phyloP scores from a whole-genome alignment of 1,284 basidiomycete genomes.

The Cutaneotrichosporon cutaneum region DNA sequence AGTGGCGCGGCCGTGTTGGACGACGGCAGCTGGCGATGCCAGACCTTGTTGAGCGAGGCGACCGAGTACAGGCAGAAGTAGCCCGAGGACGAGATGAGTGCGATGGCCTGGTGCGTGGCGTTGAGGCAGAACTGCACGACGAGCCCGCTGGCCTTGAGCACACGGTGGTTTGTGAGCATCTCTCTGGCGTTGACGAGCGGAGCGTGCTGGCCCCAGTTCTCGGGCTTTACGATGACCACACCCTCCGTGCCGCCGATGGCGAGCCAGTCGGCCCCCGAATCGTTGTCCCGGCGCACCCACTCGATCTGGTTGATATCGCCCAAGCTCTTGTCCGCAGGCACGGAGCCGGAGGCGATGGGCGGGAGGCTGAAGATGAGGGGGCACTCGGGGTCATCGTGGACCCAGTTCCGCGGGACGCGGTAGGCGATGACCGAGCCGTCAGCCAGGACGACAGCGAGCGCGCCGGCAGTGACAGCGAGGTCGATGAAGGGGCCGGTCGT shows the following conservation, averaged over 20 bases:
- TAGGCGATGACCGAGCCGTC: conserved; percentile 37
- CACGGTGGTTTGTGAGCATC: conserved; percentile 22
- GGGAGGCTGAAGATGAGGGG: conserved; percentile 25
- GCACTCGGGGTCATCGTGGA: conserved; percentile 33
- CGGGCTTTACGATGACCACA: conserved; percentile 35
- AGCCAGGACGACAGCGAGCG: conserved; percentile 35
- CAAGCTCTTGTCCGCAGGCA: conserved; percentile 18
- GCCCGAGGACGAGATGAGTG: conserved; percentile 34
- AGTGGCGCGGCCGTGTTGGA: conserved; percentile 19
- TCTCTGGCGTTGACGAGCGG: conserved; percentile 17
- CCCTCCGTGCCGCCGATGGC: conserved; percentile 41
- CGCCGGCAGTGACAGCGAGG: conserved; percentile 31
- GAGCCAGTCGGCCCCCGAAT: conserved; percentile 22
- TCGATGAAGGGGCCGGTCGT: conserved; percentile 35
- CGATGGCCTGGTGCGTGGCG: conserved; percentile 41
- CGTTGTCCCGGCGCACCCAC: conserved; percentile 35
- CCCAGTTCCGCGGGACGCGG: conserved; percentile 34
- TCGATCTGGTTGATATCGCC: conserved; percentile 36
- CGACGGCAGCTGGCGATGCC: conserved; percentile 42
- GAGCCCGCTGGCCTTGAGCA: conserved; percentile 38
- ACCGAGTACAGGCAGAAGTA: conserved; percentile 41
- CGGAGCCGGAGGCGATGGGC: conserved; percentile 2
- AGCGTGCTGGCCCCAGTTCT: conserved; percentile 11
- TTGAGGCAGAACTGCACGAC: conserved; percentile 45
- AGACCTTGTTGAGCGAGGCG: conserved; percentile 36